Percentiles rank a stretch among this genome's conserved stretches.
Evolutionary conservation across 1,284 basidiomycete genomes (phyloP).

Genomic region (Porphyrellus sp.): DNA sequence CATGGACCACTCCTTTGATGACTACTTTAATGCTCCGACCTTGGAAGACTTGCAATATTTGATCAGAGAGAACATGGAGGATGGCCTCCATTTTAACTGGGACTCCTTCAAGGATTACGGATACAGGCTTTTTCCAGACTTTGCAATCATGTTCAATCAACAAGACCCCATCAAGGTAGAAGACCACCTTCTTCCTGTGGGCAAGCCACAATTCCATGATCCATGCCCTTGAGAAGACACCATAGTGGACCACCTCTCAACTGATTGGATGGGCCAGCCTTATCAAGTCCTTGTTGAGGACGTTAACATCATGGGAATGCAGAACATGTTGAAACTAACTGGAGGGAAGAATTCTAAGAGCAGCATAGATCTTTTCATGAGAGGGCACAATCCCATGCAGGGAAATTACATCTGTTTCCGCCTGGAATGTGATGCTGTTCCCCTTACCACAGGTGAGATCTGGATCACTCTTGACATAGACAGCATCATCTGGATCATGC

Average conservation of each 20-base stretch:
- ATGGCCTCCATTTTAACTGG: neutral
- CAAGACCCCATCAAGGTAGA: neutral
- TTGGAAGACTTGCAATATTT: neutral
- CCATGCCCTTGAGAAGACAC: slow-evolving; percentile 3
- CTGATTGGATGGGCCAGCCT: neutral
- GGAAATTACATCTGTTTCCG: slow-evolving; percentile 7
- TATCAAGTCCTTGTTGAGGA: slow-evolving; percentile 1
- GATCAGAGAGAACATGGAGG: neutral
- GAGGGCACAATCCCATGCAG: slow-evolving; percentile 1
- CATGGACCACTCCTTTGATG: slow-evolving; percentile 1
- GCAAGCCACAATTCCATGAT: neutral
- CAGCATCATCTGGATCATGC: slow-evolving; percentile 11
- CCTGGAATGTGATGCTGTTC: neutral
- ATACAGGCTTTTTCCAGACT: neutral
- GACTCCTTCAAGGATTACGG: neutral
- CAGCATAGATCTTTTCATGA: slow-evolving; percentile 1
- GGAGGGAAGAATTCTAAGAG: neutral
- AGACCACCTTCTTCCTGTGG: slow-evolving; percentile 1
- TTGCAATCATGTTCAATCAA: neutral
- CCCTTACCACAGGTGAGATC: neutral
- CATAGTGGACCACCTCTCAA: neutral
- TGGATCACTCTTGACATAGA: slow-evolving; percentile 9
- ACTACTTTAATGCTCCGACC: slow-evolving; percentile 1
- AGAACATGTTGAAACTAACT: neutral
- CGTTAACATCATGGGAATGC: slow-evolving; percentile 5